These are phyloP conservation scores for Candida dubliniensis DNA, from an alignment of 1,139 yeast species.

Conservation along the genomic window DNA sequence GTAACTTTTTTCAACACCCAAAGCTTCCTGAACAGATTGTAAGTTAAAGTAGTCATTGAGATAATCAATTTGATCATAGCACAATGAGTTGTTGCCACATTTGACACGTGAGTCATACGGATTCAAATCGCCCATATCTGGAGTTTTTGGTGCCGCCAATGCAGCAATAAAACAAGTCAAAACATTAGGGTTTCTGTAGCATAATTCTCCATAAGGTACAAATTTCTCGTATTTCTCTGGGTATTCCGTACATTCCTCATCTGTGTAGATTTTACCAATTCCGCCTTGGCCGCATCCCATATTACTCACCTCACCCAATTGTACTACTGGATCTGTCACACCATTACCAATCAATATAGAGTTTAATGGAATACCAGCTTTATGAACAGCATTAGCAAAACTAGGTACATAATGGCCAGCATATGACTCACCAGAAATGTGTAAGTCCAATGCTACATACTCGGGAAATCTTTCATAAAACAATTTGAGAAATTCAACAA, in stretches of 20 bases:
- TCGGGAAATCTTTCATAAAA: conserved; percentile 86
- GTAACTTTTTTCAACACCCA: conserved; percentile 77
- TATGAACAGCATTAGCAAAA: conserved; percentile 71
- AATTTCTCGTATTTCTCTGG: conserved; percentile 64
- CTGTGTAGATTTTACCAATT: conserved; percentile 24
- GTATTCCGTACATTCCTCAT: conserved; percentile 8
- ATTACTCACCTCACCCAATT: conserved; percentile 77
- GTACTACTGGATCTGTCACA: conserved; percentile 81
- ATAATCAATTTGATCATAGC: conserved; percentile 51
- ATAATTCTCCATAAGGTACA: conserved; percentile 66
- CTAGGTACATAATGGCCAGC: conserved; percentile 95
- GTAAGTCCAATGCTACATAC: conserved; percentile 64
- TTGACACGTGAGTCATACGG: conserved; percentile 86
- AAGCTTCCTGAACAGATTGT: conserved; percentile 53
- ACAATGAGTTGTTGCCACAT: conserved; percentile 71
- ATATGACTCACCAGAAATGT: conserved; percentile 92
- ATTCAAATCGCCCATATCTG: conserved; percentile 59
- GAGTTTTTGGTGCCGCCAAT: conserved; percentile 34
- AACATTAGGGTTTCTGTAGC: conserved; percentile 72
- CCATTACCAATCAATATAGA: conserved; percentile 92
- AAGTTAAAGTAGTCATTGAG: conserved; percentile 34
- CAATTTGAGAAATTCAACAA: conserved; percentile 78
- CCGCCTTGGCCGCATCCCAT: conserved; percentile 93
- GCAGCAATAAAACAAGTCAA: conserved; percentile 91
- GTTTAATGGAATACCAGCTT: conserved; percentile 36